Evolutionary conservation across 192 early-diverging fungal genomes (phyloP), one percentile per base, ranked within the genome.

Genomic region (Gaertneriomyces sp.): DNA sequence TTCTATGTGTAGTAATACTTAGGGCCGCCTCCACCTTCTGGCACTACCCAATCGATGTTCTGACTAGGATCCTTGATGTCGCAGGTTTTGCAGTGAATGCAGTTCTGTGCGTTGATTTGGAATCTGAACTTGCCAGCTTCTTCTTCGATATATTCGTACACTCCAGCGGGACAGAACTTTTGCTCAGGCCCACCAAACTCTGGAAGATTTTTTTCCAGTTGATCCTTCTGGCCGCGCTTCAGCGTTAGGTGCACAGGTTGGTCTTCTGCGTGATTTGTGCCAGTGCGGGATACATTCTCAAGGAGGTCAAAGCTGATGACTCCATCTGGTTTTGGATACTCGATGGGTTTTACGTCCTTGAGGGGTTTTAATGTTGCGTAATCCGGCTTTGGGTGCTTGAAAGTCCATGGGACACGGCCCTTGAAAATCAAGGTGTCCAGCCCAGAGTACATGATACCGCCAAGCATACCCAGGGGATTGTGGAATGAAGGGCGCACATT

Each of bases 51-150:
- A 76, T 98, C 89, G 78, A 99, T 98, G 76, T 99, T 97, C 78
- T 99, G 96, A 42, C 90, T 88, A 19, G 95, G 95, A 74, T 99
- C 96, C 77, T 99, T 99, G 73, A 99, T 99, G 74, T 99, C 95
- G 68, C 96, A 99, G 0, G 96, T 99, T 84, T 99, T 99, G 89
- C 96, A 99, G 76, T 99, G 96, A 52, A 99, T 93, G 72, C 96
- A 99, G 77, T 99, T 97, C 71, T 91, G 89, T 46, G 75, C 58
- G 74, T 98, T 97, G 75, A 99, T 96, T 80, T 97, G 94, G 74
- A 97, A 89, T 10, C 93, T 84, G 80, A 96, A 91, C 65, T 92
- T 53, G 6, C 90, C 91, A 52, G 63, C 64, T 65, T 96, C 93
- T 58, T 96, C 91, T 17, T 96, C 93, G 1, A 98, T 88, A 78